phyloP scores from a whole-genome alignment of 345 rosid species.

The Lagerstroemia speciosa region DNA sequence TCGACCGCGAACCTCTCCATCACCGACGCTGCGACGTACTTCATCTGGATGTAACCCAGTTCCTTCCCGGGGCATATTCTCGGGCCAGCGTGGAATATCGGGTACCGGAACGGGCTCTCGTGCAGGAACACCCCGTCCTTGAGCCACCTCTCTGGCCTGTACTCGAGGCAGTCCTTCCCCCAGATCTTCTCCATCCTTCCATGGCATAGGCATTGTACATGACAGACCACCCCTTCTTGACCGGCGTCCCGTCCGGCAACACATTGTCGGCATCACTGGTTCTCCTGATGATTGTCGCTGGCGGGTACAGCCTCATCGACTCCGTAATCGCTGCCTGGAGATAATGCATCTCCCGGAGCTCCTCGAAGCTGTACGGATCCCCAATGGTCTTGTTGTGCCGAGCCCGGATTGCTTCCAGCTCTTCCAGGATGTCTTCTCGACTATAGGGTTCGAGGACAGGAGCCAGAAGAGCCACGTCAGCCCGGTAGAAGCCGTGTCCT shows the following conservation, averaged over 20 bases:
- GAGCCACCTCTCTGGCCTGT: slow-evolving; percentile 35
- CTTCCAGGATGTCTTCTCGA: no score
- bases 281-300: slow-evolving; percentile 29
- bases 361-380: slow-evolving; percentile 7
- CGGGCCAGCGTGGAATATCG: slow-evolving; percentile 35
- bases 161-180: slow-evolving; percentile 37
- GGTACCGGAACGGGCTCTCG: slow-evolving; percentile 28
- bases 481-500: no score
- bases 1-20: slow-evolving; percentile 16
- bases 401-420: no score
- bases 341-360: slow-evolving; percentile 36
- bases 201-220: slow-evolving; percentile 31
- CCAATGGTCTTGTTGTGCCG: no score
- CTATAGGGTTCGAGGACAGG: no score
- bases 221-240: slow-evolving; percentile 28
- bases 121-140: slow-evolving; percentile 19
- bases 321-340: slow-evolving; percentile 37
- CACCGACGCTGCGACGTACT: slow-evolving; percentile 19
- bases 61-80: slow-evolving; percentile 40
- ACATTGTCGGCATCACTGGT: slow-evolving; percentile 20
- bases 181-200: slow-evolving; percentile 34
- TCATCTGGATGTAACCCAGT: slow-evolving; percentile 36
- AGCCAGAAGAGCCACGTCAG: no score
- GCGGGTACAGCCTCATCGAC: slow-evolving; percentile 41
- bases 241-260: slow-evolving; percentile 32